Base-by-base conservation (phyloP, 495 filamentous ascomycete genomes). In the Penicillium nucicola region DNA sequence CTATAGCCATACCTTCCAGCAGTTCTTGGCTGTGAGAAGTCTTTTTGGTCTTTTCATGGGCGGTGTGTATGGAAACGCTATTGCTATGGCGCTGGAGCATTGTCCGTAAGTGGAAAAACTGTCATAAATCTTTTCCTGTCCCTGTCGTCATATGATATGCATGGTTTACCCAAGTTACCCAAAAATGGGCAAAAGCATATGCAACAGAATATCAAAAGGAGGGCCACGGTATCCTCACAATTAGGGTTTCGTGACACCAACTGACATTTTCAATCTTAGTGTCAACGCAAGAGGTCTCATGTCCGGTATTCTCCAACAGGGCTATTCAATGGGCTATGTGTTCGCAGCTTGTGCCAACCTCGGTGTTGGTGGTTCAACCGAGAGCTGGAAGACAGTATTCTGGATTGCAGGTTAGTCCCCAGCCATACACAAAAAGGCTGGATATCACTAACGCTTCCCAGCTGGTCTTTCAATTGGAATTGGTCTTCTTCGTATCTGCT, bases 31-130 rank as follows among this genome's bases (percentile, higher is more conserved):
- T 25, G 87, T 90, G 1, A 65, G 86, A 17, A 75, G 77, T 38
- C 63, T 90, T 10, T 90, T 90, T 62, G 88, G 88, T n/a, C 68
- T 92, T 45, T 86, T 88, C 43, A 92, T 90, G 87, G 88, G 88
- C 18, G 88, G 88, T 40, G 81, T 92, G 13, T 92, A 89, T 67
- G 88, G 88, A 37, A 84, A 88, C 60, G 84, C 87, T n/a, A 84
- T 86, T 43, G 85, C 86, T 22, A 90, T 89, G 85, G 87, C 85
- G 0, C 68, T 92, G 23, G 88, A 92, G 55, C 84, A 88, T 60
- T 86, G 83, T 73, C 85, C 86, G 71, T 75, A 69, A 50, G 65
- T 50, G 5, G 3, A 22, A 5, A 2, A 22, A 22, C 3, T 22
- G 2, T 22, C 20, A 22, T 22, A 22, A 22, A 5, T 5, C 20